phyloP scores from a whole-genome alignment of 225 moss, liverwort and hornwort genomes.

The Sphagnum tenellum region DNA sequence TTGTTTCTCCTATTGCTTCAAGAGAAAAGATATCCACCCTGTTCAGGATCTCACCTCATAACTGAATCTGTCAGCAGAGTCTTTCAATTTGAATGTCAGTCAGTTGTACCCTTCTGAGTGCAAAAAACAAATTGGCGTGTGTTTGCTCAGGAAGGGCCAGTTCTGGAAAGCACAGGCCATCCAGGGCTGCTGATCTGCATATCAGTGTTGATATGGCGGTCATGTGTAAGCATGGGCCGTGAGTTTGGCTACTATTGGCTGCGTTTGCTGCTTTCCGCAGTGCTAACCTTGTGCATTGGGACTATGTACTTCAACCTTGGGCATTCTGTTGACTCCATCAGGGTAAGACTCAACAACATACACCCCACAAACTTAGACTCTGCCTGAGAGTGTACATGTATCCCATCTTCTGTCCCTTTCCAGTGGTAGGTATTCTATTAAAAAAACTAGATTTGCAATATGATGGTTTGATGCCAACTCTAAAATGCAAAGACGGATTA shows the following conservation, averaged over 20 bases:
- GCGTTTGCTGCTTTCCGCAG: conserved; percentile 25
- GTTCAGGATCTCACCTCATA: too few relatives aligned
- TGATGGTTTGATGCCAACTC: too few relatives aligned
- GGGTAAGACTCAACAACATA: conserved; percentile 13
- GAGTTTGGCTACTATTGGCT: conserved; percentile 45
- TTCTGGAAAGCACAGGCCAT: conserved; percentile 8
- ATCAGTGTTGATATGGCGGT: conserved; percentile 38
- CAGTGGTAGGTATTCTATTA: too few relatives aligned
- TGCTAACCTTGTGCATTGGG: conserved; percentile 34
- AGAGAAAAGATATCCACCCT: too few relatives aligned
- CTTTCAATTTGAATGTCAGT: too few relatives aligned
- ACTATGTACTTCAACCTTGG: conserved; percentile 26
- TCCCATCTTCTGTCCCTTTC: too few relatives aligned
- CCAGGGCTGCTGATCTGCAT: conserved; percentile 19
- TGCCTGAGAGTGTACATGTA: too few relatives aligned
- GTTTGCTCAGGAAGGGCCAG: conserved; percentile 26
- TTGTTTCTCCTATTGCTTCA: not conserved
- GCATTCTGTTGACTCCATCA: conserved; percentile 21
- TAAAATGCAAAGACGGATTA: too few relatives aligned
- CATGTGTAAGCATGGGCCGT: conserved; percentile 38
- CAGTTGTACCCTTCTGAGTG: too few relatives aligned
- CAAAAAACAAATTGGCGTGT: too few relatives aligned
- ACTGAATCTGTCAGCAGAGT: too few relatives aligned
- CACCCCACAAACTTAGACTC: not conserved
- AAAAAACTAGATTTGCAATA: too few relatives aligned